These are phyloP conservation scores for Colletotrichum horii DNA, from an alignment of 2,329 filamentous ascomycete species.

Conservation along the genomic window DNA sequence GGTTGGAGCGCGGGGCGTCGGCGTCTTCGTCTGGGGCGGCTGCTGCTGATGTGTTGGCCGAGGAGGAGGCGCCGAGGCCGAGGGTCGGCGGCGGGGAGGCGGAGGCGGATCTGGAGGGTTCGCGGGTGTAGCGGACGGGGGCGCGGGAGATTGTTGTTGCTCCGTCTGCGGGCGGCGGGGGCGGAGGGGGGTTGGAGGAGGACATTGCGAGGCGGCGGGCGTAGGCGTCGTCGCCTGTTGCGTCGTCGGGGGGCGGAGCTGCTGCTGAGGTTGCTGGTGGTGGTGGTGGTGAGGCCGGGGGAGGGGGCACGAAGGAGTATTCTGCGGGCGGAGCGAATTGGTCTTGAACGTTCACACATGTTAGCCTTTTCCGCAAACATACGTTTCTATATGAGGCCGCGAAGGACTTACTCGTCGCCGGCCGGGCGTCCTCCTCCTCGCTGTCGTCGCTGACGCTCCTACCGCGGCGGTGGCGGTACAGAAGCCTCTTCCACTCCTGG, in stretches of 20 bases:
- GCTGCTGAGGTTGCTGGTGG: constrained; percentile 51
- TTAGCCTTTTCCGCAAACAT: constrained; percentile 24
- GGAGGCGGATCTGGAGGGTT: constrained; percentile 37
- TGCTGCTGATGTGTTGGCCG: not conserved
- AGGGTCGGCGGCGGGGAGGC: constrained; percentile 53
- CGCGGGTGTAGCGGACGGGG: constrained; percentile 72
- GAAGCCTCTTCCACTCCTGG: constrained; percentile 81
- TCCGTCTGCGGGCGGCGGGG: constrained; percentile 40
- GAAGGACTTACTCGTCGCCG: constrained; percentile 24
- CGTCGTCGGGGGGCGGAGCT: constrained; percentile 56
- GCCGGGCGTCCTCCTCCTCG: constrained; percentile 40
- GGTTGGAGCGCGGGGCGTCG: constrained; percentile 59
- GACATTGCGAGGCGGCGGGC: constrained; percentile 66
- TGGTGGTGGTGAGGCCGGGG: constrained; percentile 48
- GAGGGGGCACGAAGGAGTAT: constrained; percentile 63
- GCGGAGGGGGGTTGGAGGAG: constrained; percentile 34
- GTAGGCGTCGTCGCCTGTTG: constrained; percentile 74
- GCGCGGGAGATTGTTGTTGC: constrained; percentile 75
- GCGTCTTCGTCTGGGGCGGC: constrained; percentile 34
- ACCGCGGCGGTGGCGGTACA: constrained; percentile 74
- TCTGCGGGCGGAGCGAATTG: constrained; percentile 65
- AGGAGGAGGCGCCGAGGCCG: constrained; percentile 48
- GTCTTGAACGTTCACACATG: constrained; percentile 38
- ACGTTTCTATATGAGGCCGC: constrained; percentile 2
- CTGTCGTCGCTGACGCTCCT: constrained; percentile 44